These are phyloP conservation scores for Rhizopogon salebrosus DNA, from an alignment of 768 basidiomycete species.

Conservation along the genomic window DNA sequence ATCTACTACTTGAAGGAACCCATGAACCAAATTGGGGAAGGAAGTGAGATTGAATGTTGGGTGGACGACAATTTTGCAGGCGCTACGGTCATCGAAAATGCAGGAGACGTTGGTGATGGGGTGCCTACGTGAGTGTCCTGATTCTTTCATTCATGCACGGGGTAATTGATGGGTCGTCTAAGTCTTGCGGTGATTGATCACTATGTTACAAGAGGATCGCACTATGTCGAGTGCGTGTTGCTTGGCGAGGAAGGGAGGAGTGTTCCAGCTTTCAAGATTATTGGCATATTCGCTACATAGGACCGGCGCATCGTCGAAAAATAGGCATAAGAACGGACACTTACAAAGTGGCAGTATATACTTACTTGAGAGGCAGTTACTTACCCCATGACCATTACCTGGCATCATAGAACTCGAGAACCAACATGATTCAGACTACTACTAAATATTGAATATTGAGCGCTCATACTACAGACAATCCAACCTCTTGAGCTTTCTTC, in stretches of 20 bases:
- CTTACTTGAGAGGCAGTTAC: neutral
- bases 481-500: neutral
- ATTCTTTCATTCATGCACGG: constrained; percentile 5
- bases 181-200: constrained; percentile 87
- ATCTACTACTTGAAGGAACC: constrained; percentile 87
- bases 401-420: neutral
- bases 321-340: neutral
- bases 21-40: constrained; percentile 45
- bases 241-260: constrained; percentile 81
- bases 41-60: constrained; percentile 86
- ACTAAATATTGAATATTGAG: neutral
- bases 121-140: constrained; percentile 57
- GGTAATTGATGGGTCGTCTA: neutral
- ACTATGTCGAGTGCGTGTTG: constrained; percentile 89
- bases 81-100: constrained; percentile 72
- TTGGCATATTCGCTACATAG: constrained; percentile 83
- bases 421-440: no score
- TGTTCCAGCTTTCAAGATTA: constrained; percentile 82
- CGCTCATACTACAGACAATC: neutral
- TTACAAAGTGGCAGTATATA: neutral
- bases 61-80: constrained; percentile 93
- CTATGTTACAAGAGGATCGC: constrained; percentile 79
- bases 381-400: no score
- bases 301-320: neutral
- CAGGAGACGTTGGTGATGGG: constrained; percentile 55